These are phyloP conservation scores for Pseudozyma thailandica DNA, from an alignment of 1,284 basidiomycete genomes.

Conservation along the genomic window DNA sequence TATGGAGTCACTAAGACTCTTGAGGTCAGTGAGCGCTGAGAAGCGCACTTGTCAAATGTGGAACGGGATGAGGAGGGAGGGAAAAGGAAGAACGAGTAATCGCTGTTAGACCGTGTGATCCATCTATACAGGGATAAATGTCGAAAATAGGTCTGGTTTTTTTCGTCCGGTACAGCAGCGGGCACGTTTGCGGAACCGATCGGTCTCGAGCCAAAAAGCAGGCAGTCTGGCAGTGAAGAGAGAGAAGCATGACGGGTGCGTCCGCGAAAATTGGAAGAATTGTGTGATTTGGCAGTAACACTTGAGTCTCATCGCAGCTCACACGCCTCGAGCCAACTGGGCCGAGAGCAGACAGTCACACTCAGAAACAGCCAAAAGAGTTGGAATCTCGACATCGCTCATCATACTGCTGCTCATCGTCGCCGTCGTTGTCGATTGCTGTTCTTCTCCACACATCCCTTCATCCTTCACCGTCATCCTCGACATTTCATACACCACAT, in stretches of 20 bases:
- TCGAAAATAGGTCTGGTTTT: background rate
- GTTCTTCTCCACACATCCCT: slow-evolving; percentile 18
- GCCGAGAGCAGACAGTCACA: slow-evolving; percentile 26
- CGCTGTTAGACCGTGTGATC: too few species aligned
- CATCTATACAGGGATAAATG: background rate
- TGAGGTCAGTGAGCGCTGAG: too few species aligned
- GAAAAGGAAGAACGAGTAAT: too few species aligned
- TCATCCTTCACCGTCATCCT: slow-evolving; percentile 2
- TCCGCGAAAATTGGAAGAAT: slow-evolving; percentile 39
- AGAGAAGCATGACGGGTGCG: slow-evolving; percentile 13
- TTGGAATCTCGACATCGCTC: slow-evolving; percentile 2
- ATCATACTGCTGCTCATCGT: slow-evolving; percentile 4
- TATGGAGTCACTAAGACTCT: too few species aligned
- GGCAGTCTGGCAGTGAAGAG: slow-evolving; percentile 1
- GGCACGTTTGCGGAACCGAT: slow-evolving; percentile 35
- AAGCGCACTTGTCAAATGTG: too few species aligned
- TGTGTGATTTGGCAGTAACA: too few species aligned
- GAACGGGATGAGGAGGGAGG: too few species aligned
- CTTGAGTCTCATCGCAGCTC: slow-evolving; percentile 24
- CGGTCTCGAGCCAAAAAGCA: slow-evolving; percentile 5
- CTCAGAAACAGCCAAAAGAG: background rate
- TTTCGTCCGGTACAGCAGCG: slow-evolving; percentile 14
- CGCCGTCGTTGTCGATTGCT: slow-evolving; percentile 13
- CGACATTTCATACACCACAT: slow-evolving; percentile 1
- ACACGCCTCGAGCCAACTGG: slow-evolving; percentile 1